Evolutionary conservation across 306 rosid genomes (phyloP).

Genomic region (Ammopiptanthus mongolicus): DNA sequence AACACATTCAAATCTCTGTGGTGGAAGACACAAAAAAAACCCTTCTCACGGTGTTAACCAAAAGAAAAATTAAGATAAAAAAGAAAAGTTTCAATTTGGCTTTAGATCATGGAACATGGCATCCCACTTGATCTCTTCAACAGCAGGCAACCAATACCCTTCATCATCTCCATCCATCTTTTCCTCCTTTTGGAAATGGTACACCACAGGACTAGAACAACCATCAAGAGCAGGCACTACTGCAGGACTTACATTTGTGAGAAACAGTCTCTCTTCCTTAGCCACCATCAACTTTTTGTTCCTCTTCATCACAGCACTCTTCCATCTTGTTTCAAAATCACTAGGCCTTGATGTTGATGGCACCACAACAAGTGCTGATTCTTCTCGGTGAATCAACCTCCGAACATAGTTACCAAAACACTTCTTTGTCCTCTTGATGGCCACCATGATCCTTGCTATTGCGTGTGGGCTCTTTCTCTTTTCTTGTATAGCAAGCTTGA

Average conservation of each 20-base stretch:
- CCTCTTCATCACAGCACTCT: constrained; percentile 54
- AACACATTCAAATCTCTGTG: constrained; percentile 11
- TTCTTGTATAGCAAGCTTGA: constrained; percentile 58
- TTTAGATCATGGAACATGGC: constrained; percentile 82
- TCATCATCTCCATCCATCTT: constrained; percentile 26
- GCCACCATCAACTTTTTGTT: constrained; percentile 34
- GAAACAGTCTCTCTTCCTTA: constrained; percentile 48
- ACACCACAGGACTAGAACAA: constrained; percentile 51
- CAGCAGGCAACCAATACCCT: constrained; percentile 66
- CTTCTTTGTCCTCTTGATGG: constrained; percentile 60
- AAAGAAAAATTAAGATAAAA: neutral
- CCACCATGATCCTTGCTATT: constrained; percentile 48
- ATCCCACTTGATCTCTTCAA: constrained; percentile 91
- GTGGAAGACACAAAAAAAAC: constrained; percentile 38
- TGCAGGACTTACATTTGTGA: constrained; percentile 51
- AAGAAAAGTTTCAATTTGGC: constrained; percentile 49
- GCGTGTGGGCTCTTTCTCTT: constrained; percentile 30
- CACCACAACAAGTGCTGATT: constrained; percentile 61
- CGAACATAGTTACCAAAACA: constrained; percentile 36
- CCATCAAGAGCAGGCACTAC: constrained; percentile 31
- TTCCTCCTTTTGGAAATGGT: constrained; percentile 41
- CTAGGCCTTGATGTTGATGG: constrained; percentile 37
- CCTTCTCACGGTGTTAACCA: constrained; percentile 21
- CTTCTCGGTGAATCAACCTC: constrained; percentile 22
- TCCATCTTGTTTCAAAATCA: constrained; percentile 34